Base-by-base conservation (phyloP, 306 rosid genomes). In the Gynostemma pentaphyllum region DNA sequence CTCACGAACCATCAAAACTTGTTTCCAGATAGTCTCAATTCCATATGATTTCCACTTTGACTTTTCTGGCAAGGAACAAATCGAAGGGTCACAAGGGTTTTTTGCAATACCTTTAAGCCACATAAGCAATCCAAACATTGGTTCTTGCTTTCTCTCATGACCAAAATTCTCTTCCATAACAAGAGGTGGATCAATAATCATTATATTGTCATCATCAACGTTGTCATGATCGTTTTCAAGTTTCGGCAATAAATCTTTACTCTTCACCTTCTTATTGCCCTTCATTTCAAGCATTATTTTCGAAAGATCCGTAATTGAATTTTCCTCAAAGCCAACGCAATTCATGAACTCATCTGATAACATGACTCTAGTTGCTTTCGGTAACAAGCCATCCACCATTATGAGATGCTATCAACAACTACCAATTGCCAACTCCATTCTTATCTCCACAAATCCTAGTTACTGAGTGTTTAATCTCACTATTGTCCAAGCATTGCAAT, bases 1-100 rank as follows among this genome's bases (percentile, higher is more conserved):
- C 72, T 88, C 94, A 18, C 98, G 83, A 67, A 76, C 80, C 66
- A 62, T 47, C 76, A 92, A 72, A 62, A 79, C 76, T 77, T 76
- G 86, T 79, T 79, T 86, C 98, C 92, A 92, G 10, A 32, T 55
- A 70, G 75, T 81, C 64, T 69, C 79, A 41, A 65, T 70, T 30
- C 74, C 69, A 41, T 27, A 62, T 52, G 83, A 79, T 67, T 71
- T 87, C 95, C 96, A 88, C 69, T 79, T 84, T 1, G 80, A 41
- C 73, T 66, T 78, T 59, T 84, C 90, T 13, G 94, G 92, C 22
- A 88, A 36, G 13, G 46, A 65, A 70, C 85, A 81, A 73, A 82
- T 66, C 6, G 56, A 72, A 15, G 84, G 76, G 77, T 77, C 85
- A 57, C 78, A 75, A 11, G 99, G 94, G 66, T 84, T 73, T 57